These are phyloP conservation scores for Geranium incanum DNA, from an alignment of 441 rosid species.

Conservation along the genomic window DNA sequence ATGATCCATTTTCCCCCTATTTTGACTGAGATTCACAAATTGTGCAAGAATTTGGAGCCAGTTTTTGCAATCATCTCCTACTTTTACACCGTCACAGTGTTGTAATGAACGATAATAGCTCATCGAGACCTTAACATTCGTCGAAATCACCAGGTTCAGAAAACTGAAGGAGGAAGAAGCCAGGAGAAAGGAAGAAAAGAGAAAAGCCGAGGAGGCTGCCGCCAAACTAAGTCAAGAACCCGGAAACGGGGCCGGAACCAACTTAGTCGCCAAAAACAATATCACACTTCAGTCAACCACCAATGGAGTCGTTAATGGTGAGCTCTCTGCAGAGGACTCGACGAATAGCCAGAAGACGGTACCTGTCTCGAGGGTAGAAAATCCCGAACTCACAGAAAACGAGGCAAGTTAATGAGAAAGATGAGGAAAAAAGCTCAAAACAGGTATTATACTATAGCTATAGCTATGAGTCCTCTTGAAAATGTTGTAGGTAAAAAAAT, in stretches of 20 bases:
- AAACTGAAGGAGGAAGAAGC: conserved; percentile 75
- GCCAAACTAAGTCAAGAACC: conserved; percentile 28
- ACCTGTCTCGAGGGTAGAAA: conserved; percentile 17
- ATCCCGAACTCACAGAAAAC: conserved; percentile 21
- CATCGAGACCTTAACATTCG: conserved; percentile 15
- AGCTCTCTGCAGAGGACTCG: conserved; percentile 26
- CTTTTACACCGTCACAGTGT: not conserved
- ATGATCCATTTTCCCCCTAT: too few relatives aligned
- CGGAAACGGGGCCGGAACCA: conserved; percentile 23
- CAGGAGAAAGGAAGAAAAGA: conserved; percentile 56
- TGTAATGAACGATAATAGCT: not conserved
- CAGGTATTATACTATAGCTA: not conserved
- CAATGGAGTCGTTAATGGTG: conserved; percentile 39
- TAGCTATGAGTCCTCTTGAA: not conserved
- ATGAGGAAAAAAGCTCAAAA: not conserved
- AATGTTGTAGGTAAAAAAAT: not conserved
- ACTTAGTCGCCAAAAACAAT: conserved; percentile 20
- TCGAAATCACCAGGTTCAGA: conserved; percentile 51
- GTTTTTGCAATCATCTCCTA: too few relatives aligned
- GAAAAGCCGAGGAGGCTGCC: conserved; percentile 41
- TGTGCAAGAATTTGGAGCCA: too few relatives aligned
- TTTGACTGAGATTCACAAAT: too few relatives aligned
- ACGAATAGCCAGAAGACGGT: conserved; percentile 24
- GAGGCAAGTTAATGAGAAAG: not conserved
- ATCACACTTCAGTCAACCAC: conserved; percentile 13